phyloP scores from a whole-genome alignment of 1,284 basidiomycete genomes.

The Mrakiaceae sp. region DNA sequence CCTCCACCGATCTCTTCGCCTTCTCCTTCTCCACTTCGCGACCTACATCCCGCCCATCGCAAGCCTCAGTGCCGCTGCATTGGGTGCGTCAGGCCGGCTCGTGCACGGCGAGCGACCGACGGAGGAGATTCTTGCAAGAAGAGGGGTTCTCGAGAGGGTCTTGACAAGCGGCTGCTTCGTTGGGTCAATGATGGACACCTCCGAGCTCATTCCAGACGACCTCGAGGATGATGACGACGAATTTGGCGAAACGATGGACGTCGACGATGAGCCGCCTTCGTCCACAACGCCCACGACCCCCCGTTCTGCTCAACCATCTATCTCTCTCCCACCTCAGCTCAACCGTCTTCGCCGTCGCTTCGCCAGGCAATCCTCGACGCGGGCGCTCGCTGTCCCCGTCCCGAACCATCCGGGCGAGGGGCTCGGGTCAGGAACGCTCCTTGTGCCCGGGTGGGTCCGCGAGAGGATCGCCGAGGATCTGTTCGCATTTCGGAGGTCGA shows the following conservation, averaged over 20 bases:
- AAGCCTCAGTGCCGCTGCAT: background rate
- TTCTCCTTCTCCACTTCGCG: conserved; percentile 65
- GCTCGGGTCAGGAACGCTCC: conserved; percentile 49
- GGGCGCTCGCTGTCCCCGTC: conserved; percentile 6
- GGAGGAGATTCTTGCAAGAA: background rate
- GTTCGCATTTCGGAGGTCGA: conserved; percentile 37
- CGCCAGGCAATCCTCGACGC: conserved; percentile 3
- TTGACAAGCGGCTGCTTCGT: conserved; percentile 32
- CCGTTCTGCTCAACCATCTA: background rate
- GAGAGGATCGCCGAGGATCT: conserved; percentile 82
- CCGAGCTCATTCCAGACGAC: background rate
- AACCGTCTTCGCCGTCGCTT: background rate
- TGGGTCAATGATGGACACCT: conserved; percentile 7
- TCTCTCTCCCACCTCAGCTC: background rate
- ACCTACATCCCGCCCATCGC: conserved; percentile 47
- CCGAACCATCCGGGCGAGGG: conserved; percentile 4
- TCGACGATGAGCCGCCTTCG: background rate
- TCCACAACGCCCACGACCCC: too few relatives aligned
- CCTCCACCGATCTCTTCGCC: conserved; percentile 61
- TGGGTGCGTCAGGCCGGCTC: conserved; percentile 19
- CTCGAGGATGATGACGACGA: conserved; percentile 15
- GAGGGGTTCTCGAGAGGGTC: conserved; percentile 19
- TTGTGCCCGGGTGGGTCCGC: conserved; percentile 88
- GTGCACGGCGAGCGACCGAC: conserved; percentile 22
- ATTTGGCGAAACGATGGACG: conserved; percentile 6